Conservation (phyloP, 495 filamentous ascomycete species). For the Hypoxylon trugodes region DNA sequence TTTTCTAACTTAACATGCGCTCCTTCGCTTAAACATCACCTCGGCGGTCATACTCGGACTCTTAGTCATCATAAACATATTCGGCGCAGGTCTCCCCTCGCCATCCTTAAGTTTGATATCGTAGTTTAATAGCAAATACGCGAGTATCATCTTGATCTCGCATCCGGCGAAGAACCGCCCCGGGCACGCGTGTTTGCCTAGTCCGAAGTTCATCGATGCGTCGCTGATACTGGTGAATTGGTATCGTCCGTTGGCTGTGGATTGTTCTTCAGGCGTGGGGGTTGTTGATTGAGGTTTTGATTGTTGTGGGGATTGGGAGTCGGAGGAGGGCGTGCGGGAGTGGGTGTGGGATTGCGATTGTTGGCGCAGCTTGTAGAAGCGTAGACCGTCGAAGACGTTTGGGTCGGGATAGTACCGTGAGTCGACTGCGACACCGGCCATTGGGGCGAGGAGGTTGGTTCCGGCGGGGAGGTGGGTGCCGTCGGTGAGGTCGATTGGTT, state of each 20-base stretch:
- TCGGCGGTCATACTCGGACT: slow-evolving; percentile 43
- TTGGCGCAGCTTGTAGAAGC: slow-evolving; percentile 58
- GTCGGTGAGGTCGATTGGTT: slow-evolving; percentile 53
- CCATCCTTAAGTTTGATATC: slow-evolving; percentile 56
- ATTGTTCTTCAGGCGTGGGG: neutral
- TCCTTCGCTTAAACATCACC: slow-evolving; percentile 46
- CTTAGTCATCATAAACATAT: slow-evolving; percentile 48
- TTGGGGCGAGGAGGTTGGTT: slow-evolving; percentile 47
- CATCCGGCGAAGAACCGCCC: slow-evolving; percentile 63
- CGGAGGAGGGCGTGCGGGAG: neutral
- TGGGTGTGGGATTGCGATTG: slow-evolving; percentile 39
- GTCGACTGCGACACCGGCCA: slow-evolving; percentile 46
- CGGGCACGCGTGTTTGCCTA: slow-evolving; percentile 63
- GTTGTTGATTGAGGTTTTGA: neutral
- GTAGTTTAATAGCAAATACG: slow-evolving; percentile 54
- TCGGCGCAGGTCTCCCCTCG: slow-evolving; percentile 46
- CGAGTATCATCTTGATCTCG: slow-evolving; percentile 59
- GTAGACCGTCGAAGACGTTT: slow-evolving; percentile 60
- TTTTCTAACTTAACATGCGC: neutral
- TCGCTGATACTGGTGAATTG: slow-evolving; percentile 57
- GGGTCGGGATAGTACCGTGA: slow-evolving; percentile 47
- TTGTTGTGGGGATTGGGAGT: neutral
- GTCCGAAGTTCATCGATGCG: slow-evolving; percentile 58
- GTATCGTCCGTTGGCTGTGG: slow-evolving; percentile 31
- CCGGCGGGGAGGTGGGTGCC: slow-evolving; percentile 53